These are phyloP conservation scores for Candida tunisiensis DNA, from an alignment of 1,139 yeast species.

Conservation along the genomic window DNA sequence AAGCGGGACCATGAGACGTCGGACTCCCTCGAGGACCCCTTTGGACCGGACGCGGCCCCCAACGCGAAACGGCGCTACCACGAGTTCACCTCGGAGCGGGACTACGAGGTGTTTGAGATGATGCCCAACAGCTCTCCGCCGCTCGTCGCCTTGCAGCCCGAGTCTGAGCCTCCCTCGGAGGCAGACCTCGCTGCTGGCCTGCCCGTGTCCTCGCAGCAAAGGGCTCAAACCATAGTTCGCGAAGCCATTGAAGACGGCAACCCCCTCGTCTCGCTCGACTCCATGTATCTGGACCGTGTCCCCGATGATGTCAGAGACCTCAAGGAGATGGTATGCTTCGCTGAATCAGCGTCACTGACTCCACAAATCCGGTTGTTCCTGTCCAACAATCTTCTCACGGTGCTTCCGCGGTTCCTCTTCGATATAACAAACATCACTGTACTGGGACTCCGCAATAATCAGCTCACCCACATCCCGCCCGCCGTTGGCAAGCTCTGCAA, in stretches of 20 bases:
- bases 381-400: constrained; percentile 30
- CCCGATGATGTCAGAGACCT: constrained; percentile 43
- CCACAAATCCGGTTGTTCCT: constrained; percentile 30
- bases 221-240: constrained; percentile 5
- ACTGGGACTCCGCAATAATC: constrained; percentile 35
- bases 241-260: constrained; percentile 20
- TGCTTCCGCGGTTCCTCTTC: constrained; percentile 35
- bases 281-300: constrained; percentile 24
- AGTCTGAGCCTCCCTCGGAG: constrained; percentile 1
- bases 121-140: constrained; percentile 11
- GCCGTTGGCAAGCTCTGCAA: constrained; percentile 27
- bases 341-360: constrained; percentile 5
- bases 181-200: not conserved
- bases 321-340: constrained; percentile 22
- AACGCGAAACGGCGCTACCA: constrained; percentile 10
- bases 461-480: constrained; percentile 34
- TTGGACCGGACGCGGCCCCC: too few relatives aligned
- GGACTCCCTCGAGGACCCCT: constrained; percentile 8
- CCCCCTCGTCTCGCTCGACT: constrained; percentile 26
- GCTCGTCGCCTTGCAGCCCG: constrained; percentile 5
- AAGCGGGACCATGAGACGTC: constrained; percentile 14
- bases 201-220: constrained; percentile 1
- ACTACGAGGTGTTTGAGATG: constrained; percentile 7
- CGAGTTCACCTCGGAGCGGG: constrained; percentile 11
- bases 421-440: constrained; percentile 34